Conservation (phyloP, 2,329 filamentous ascomycete species). For the Intubia oerlemansii region DNA sequence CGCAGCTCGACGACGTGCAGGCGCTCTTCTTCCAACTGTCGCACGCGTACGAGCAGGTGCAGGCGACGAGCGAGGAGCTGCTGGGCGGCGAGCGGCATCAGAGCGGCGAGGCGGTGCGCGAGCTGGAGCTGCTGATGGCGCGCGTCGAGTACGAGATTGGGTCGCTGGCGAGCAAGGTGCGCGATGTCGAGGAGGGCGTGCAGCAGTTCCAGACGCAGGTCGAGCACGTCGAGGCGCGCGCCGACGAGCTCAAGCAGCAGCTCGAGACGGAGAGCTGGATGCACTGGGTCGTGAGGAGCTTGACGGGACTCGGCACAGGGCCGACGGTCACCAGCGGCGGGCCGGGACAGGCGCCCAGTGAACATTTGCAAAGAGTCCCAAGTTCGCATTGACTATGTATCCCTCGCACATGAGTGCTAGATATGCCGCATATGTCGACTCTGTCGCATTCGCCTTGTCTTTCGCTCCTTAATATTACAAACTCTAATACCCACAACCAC, state of each 20-base stretch:
- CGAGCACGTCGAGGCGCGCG: constrained; percentile 42
- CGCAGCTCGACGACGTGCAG: constrained; percentile 44
- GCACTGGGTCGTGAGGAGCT: constrained; percentile 39
- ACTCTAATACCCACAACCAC: too few species aligned
- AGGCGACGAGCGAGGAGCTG: constrained; percentile 45
- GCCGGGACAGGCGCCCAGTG: too few species aligned
- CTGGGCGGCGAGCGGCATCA: constrained; percentile 46
- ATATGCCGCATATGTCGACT: too few species aligned
- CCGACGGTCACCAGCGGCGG: too few species aligned
- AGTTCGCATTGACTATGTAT: too few species aligned
- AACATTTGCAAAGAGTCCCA: too few species aligned
- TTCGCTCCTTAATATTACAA: too few species aligned
- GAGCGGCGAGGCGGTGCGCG: constrained; percentile 50
- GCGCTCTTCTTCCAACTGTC: constrained; percentile 45
- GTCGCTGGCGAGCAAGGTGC: constrained; percentile 55
- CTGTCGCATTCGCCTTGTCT: too few species aligned
- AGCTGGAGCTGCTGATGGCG: constrained; percentile 60
- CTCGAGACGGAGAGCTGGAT: constrained; percentile 43
- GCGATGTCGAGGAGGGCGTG: constrained; percentile 72
- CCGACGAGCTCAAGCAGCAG: constrained; percentile 38
- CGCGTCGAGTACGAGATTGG: constrained; percentile 86
- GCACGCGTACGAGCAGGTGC: constrained; percentile 47
- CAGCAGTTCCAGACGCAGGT: constrained; percentile 63
- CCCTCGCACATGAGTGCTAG: too few species aligned
- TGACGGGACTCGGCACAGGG: constrained; percentile 38